Evolutionary conservation across 2,329 filamentous ascomycete species (phyloP), one percentile per base, ranked within the genome.

Genomic region (Aureobasidium melanogenum): DNA sequence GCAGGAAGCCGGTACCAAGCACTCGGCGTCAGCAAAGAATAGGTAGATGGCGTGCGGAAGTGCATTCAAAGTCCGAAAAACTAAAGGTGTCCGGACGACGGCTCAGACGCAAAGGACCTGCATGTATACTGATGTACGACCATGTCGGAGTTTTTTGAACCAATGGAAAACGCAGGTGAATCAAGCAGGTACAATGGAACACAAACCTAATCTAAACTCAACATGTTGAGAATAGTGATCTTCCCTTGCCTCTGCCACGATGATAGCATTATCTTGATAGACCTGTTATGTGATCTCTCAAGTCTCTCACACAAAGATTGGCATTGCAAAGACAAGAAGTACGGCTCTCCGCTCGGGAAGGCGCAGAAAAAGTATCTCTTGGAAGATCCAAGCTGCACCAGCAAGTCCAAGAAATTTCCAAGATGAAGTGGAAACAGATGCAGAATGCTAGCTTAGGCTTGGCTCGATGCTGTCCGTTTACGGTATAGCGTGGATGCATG

Each of bases 301-400:
- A 44, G 1, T 12, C n/a, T 32, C 26, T 28, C 17, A 17, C 22
- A 54, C 28, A 28, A 15, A 22, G 17, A 30, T 19, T 46, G 39
- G 24, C 47, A 14, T 32, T 8, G 7, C 48, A 38, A 38, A 51
- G 43, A 24, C 36, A 41, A 26, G 38, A 61, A 55, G 47, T 54
- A 47, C 58, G 58, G 58, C 58, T 61, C 58, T 61, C 58, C 58
- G 39, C 58, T 55, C 58, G 58, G 58, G 32, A 61, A 39, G 46
- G 17, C 28, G 57, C 34, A 47, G 26, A 26, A 58, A 38, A 48
- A 48, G 30, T 38, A 48, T 47, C 17, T 58, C 44, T 58, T 44
- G 32, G 41, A 58, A 22, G 7, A 15, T 48, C 30, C 55, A 39
- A 46, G 24, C 32, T 46, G 43, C 30, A 28, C 28, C 43, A 58